phyloP scores from a whole-genome alignment of 2,329 filamentous ascomycete genomes.

The Calycina marina region DNA sequence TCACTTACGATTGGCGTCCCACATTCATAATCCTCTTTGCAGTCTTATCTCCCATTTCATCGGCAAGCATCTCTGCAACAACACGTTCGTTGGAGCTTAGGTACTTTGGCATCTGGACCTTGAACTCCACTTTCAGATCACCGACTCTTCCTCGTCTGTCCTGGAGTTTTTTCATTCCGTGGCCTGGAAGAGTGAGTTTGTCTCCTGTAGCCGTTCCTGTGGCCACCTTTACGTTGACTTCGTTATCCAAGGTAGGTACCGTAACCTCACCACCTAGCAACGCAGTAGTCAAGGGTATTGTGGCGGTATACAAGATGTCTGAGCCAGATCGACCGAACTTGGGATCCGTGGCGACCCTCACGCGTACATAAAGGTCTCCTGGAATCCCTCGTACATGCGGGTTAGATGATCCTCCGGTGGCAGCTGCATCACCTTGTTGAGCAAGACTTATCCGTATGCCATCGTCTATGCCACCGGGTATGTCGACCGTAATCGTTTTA shows the following conservation, averaged over 20 bases:
- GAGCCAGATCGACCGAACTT: slow-evolving; percentile 80
- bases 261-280: slow-evolving; percentile 79
- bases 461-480: slow-evolving; percentile 90
- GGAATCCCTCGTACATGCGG: slow-evolving; percentile 49
- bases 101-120: slow-evolving; percentile 89
- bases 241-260: slow-evolving; percentile 79
- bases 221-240: slow-evolving; percentile 79
- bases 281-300: slow-evolving; percentile 83
- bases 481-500: slow-evolving; percentile 76
- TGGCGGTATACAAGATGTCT: slow-evolving; percentile 85
- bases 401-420: slow-evolving; percentile 54
- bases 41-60: slow-evolving; percentile 87
- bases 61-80: slow-evolving; percentile 87
- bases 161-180: slow-evolving; percentile 83
- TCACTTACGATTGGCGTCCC: slow-evolving; percentile 36
- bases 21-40: slow-evolving; percentile 90
- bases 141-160: slow-evolving; percentile 53
- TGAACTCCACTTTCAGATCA: slow-evolving; percentile 88
- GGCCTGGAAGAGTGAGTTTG: slow-evolving; percentile 72
- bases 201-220: slow-evolving; percentile 91
- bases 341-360: slow-evolving; percentile 76
- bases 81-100: slow-evolving; percentile 82
- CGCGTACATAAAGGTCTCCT: slow-evolving; percentile 84
- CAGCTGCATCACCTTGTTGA: slow-evolving; percentile 75
- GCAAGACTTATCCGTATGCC: slow-evolving; percentile 81